Evolutionary conservation across 192 early-diverging fungal genomes (phyloP).

Genomic region (Backusella westeae): DNA sequence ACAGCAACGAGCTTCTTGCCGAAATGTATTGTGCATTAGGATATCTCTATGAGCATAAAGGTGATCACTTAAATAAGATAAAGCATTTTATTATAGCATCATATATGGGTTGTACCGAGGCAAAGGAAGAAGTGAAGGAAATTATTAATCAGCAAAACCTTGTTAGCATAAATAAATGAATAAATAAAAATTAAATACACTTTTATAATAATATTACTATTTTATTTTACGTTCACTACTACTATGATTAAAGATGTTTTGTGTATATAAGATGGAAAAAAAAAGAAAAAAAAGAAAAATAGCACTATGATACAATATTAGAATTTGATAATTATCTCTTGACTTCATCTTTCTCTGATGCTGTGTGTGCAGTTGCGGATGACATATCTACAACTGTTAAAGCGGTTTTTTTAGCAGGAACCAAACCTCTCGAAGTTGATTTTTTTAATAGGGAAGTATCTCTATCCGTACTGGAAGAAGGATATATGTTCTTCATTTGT

Average conservation of each 20-base stretch:
- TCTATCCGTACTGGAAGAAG: background rate
- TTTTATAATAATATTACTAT: background rate
- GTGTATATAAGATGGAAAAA: background rate
- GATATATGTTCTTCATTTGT: background rate
- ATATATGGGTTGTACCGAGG: background rate
- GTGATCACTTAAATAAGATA: background rate
- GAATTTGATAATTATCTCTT: background rate
- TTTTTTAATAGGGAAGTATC: background rate
- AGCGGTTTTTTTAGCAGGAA: constrained; percentile 20
- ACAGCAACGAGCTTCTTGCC: background rate
- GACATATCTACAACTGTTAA: constrained; percentile 23
- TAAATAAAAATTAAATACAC: background rate
- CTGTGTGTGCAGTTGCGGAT: constrained; percentile 10
- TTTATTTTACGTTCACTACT: background rate
- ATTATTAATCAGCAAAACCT: background rate
- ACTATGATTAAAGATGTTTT: background rate
- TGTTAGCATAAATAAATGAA: background rate
- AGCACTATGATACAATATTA: background rate
- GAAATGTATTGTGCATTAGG: background rate
- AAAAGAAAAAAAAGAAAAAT: background rate
- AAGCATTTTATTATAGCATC: background rate
- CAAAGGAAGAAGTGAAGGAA: background rate
- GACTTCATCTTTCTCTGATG: background rate
- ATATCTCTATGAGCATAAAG: background rate
- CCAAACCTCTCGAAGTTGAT: constrained; percentile 9